These are phyloP conservation scores for Verruconis gallopava DNA, from an alignment of 2,329 filamentous ascomycete species.

Conservation along the genomic window DNA sequence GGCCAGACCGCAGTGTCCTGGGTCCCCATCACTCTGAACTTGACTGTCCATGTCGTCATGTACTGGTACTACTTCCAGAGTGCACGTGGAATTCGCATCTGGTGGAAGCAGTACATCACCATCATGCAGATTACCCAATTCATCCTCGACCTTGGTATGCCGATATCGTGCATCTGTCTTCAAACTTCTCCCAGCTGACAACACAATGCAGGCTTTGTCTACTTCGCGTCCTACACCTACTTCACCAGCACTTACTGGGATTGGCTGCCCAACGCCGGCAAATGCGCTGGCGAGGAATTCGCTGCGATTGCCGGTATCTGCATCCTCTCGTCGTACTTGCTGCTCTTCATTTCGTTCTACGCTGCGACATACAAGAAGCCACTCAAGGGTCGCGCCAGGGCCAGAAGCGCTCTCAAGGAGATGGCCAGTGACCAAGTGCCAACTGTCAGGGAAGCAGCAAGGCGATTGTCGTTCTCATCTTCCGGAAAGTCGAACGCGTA, in stretches of 20 bases:
- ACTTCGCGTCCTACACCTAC: slow-evolving; percentile 99
- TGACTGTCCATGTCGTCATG: slow-evolving; percentile 94
- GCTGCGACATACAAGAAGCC: slow-evolving; percentile 89
- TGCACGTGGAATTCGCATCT: slow-evolving; percentile 85
- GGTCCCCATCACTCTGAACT: slow-evolving; percentile 86
- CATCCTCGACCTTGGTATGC: slow-evolving; percentile 84
- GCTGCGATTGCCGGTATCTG: slow-evolving; percentile 84
- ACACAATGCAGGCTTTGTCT: slow-evolving; percentile 88
- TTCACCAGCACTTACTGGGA: slow-evolving; percentile 85
- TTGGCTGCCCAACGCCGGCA: slow-evolving; percentile 68
- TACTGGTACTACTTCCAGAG: slow-evolving; percentile 99
- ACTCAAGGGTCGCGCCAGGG: slow-evolving; percentile 59
- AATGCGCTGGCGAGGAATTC: slow-evolving; percentile 92
- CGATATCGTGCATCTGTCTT: too few species aligned
- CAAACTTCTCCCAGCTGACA: too few species aligned
- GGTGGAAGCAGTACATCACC: slow-evolving; percentile 99
- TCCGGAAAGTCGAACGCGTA: slow-evolving; percentile 3
- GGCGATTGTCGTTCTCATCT: slow-evolving; percentile 33
- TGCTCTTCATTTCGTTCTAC: slow-evolving; percentile 99
- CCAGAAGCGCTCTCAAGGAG: slow-evolving; percentile 75
- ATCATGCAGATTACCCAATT: slow-evolving; percentile 96
- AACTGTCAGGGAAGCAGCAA: slow-evolving; percentile 38
- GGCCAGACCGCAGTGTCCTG: slow-evolving; percentile 88
- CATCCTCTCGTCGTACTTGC: slow-evolving; percentile 86
- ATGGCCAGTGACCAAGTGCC: slow-evolving; percentile 61